Evolutionary conservation across 2,329 filamentous ascomycete genomes (phyloP).

Genomic region (Graphilbum fragrans): DNA sequence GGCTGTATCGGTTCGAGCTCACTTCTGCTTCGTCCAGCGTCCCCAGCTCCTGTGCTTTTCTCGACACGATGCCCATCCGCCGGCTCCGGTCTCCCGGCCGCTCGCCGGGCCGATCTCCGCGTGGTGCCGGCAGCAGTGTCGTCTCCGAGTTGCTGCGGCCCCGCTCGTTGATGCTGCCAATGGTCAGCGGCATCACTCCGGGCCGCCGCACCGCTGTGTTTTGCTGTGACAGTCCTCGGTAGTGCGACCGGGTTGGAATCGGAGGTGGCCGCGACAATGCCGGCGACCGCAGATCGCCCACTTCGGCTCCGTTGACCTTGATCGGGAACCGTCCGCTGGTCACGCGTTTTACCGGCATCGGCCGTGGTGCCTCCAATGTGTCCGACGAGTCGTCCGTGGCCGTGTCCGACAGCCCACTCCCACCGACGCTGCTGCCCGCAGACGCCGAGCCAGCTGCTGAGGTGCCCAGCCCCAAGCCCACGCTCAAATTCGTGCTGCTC

Average conservation of each 20-base stretch:
- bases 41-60: slow-evolving; percentile 46
- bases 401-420: slow-evolving; percentile 26
- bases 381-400: slow-evolving; percentile 56
- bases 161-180: slow-evolving; percentile 58
- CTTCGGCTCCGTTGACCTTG: slow-evolving; percentile 62
- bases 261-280: slow-evolving; percentile 56
- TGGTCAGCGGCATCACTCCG: slow-evolving; percentile 57
- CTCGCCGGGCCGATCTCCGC: slow-evolving; percentile 37
- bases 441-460: too few relatives aligned
- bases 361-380: slow-evolving; percentile 66
- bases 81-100: slow-evolving; percentile 29
- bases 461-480: too few relatives aligned
- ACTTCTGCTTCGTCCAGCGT: slow-evolving; percentile 50
- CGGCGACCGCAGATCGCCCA: slow-evolving; percentile 56
- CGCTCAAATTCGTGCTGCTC: too few relatives aligned
- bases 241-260: slow-evolving; percentile 71
- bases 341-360: slow-evolving; percentile 44
- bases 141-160: slow-evolving; percentile 54
- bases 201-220: slow-evolving; percentile 54
- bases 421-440: not conserved
- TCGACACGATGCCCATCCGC: slow-evolving; percentile 53
- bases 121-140: slow-evolving; percentile 31
- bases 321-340: slow-evolving; percentile 56
- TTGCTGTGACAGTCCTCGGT: slow-evolving; percentile 61
- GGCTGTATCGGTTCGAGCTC: slow-evolving; percentile 44